Evolutionary conservation across 495 filamentous ascomycete genomes (phyloP).

Genomic region (Bombardia bombarda): DNA sequence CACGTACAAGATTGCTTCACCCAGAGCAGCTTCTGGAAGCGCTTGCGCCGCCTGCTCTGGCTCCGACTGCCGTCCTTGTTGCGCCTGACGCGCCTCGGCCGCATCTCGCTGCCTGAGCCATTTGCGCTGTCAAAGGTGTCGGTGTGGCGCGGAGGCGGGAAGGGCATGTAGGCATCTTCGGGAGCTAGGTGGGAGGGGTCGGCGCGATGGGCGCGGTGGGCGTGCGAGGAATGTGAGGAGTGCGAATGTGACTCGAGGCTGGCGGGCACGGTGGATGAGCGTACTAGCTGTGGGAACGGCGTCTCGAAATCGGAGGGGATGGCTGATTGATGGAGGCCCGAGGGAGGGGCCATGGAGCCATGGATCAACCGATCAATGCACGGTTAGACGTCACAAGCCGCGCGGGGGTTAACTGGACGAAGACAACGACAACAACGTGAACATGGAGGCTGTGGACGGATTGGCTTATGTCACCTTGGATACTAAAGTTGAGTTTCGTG

Average conservation of each 20-base stretch:
- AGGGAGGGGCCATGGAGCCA: slow-evolving; percentile 29
- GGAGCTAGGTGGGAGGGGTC: slow-evolving; percentile 59
- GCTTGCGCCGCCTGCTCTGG: slow-evolving; percentile 50
- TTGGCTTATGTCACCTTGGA: too few relatives aligned
- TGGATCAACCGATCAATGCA: slow-evolving; percentile 14
- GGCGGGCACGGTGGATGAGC: slow-evolving; percentile 34
- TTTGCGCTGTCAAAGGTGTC: slow-evolving; percentile 30
- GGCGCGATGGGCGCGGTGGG: slow-evolving; percentile 23
- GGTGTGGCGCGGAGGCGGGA: slow-evolving; percentile 48
- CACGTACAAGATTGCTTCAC: slow-evolving; percentile 84
- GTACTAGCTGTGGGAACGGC: slow-evolving; percentile 21
- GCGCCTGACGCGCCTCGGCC: slow-evolving; percentile 20
- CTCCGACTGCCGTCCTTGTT: slow-evolving; percentile 28
- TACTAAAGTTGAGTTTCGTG: too few relatives aligned
- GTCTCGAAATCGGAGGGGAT: slow-evolving; percentile 20
- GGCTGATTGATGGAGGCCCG: slow-evolving; percentile 22
- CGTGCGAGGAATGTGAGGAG: slow-evolving; percentile 27
- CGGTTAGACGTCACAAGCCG: not conserved
- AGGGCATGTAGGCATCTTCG: slow-evolving; percentile 70
- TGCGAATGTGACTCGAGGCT: slow-evolving; percentile 10
- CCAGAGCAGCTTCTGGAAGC: slow-evolving; percentile 96
- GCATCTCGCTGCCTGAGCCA: slow-evolving; percentile 19
- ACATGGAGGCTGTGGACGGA: too few relatives aligned
- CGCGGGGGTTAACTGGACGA: too few relatives aligned
- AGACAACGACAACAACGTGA: too few relatives aligned